phyloP scores from a whole-genome alignment of 2,329 filamentous ascomycete genomes.

The Verticillium longisporum region DNA sequence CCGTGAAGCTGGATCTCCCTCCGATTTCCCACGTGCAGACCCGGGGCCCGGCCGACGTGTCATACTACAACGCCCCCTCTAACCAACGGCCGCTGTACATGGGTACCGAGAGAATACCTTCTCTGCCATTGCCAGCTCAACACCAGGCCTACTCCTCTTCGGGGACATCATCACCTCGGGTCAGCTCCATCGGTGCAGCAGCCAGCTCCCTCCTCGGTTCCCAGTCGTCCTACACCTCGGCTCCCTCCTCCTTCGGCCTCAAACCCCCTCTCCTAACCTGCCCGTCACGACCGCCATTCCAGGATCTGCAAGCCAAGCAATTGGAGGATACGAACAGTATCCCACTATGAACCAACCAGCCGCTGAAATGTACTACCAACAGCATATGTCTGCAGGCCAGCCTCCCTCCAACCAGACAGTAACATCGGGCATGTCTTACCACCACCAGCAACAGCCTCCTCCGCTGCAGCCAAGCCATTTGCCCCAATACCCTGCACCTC shows the following conservation, averaged over 20 bases:
- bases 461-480: constrained; percentile 63
- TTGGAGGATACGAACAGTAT: constrained; percentile 35
- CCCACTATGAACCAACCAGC: constrained; percentile 74
- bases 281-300: constrained; percentile 40
- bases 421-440: constrained; percentile 69
- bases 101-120: constrained; percentile 63
- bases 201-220: constrained; percentile 44
- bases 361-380: constrained; percentile 79
- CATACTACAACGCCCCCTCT: constrained; percentile 64
- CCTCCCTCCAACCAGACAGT: constrained; percentile 69
- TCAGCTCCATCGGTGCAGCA: constrained; percentile 64
- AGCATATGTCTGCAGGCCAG: constrained; percentile 73
- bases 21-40: constrained; percentile 77
- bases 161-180: constrained; percentile 67
- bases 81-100: constrained; percentile 59
- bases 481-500: constrained; percentile 58
- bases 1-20: constrained; percentile 92
- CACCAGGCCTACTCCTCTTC: constrained; percentile 61
- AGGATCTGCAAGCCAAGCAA: constrained; percentile 28
- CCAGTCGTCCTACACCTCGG: constrained; percentile 48
- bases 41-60: constrained; percentile 66
- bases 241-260: constrained; percentile 53
- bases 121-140: constrained; percentile 62
- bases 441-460: constrained; percentile 66
- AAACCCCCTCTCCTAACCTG: constrained; percentile 73